A percentile compares a stretch with the other conserved stretches of the same genome.
Conservation (phyloP, 345 rosid genomes). For the Aquilaria sinensis region DNA sequence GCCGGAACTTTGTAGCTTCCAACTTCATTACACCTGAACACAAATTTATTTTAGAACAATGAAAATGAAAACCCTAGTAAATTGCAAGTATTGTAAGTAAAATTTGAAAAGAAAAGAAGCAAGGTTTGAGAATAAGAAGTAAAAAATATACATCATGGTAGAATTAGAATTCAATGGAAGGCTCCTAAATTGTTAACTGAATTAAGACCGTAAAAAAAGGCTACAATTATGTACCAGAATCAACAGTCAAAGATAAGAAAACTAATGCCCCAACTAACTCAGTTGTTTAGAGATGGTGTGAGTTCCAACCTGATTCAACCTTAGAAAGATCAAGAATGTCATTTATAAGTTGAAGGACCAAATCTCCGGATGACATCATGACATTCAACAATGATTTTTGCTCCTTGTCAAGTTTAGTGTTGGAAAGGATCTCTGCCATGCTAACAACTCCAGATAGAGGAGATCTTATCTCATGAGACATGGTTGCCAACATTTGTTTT, state of each 20-base stretch:
- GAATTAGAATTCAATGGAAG: too few species aligned
- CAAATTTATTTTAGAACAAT: background rate
- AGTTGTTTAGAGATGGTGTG: background rate
- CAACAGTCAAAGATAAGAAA: conserved; percentile 5
- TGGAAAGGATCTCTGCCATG: conserved; percentile 92
- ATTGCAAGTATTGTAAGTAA: background rate
- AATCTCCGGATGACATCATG: conserved; percentile 95
- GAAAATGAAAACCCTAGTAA: background rate
- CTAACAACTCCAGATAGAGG: conserved; percentile 92
- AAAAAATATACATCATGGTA: too few species aligned
- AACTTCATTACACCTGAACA: conserved; percentile 75
- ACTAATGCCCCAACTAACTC: background rate
- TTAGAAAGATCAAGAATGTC: conserved; percentile 98
- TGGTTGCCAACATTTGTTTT: conserved; percentile 93
- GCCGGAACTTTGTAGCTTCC: conserved; percentile 92
- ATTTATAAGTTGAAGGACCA: conserved; percentile 89
- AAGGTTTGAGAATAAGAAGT: background rate
- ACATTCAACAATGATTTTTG: conserved; percentile 73
- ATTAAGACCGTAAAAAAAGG: background rate
- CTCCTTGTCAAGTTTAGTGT: conserved; percentile 66
- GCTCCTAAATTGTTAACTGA: background rate
- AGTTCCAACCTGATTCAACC: conserved; percentile 76
- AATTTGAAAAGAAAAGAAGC: background rate
- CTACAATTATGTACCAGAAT: background rate
- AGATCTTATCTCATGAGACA: conserved; percentile 98